Evolutionary conservation across 163 green algal species (phyloP).

Genomic region (Scenedesmus sp.): DNA sequence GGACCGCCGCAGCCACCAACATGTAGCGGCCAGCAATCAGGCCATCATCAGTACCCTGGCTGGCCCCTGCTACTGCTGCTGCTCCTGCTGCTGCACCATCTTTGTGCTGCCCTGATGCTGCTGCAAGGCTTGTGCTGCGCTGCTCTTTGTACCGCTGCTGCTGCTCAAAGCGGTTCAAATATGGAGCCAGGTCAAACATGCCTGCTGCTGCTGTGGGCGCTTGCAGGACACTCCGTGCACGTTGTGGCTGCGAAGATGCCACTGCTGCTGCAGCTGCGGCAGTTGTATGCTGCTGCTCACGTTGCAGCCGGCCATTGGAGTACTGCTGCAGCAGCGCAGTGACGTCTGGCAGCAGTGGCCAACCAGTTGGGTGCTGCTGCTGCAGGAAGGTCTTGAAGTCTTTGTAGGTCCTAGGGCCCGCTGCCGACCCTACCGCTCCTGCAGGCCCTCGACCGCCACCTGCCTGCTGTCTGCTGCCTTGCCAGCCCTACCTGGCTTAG

Average conservation of each 20-base stretch:
- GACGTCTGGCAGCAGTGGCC: conserved; percentile 23
- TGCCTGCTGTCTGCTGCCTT: conserved; percentile 28
- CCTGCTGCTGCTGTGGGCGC: background rate
- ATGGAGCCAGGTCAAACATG: background rate
- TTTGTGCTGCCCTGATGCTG: background rate
- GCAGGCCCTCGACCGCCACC: background rate
- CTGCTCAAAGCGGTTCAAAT: conserved; percentile 15
- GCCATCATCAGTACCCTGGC: background rate
- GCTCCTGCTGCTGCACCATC: background rate
- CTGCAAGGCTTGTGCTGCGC: background rate
- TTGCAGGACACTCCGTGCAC: background rate
- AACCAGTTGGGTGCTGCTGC: conserved; percentile 4
- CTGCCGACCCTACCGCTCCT: background rate
- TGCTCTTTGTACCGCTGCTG: background rate
- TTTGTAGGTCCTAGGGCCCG: background rate
- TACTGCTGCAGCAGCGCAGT: conserved; percentile 16
- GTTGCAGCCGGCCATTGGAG: background rate
- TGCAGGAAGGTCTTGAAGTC: background rate
- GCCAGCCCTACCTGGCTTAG: background rate
- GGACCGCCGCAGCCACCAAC: conserved; percentile 5
- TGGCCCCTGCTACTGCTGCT: background rate
- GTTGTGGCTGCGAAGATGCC: background rate
- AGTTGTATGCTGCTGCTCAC: background rate
- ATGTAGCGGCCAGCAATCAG: conserved; percentile 39
- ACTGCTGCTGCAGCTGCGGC: conserved; percentile 10